Base-by-base conservation (phyloP, 805 yeast species). In the Wickerhamiella musiphila region DNA sequence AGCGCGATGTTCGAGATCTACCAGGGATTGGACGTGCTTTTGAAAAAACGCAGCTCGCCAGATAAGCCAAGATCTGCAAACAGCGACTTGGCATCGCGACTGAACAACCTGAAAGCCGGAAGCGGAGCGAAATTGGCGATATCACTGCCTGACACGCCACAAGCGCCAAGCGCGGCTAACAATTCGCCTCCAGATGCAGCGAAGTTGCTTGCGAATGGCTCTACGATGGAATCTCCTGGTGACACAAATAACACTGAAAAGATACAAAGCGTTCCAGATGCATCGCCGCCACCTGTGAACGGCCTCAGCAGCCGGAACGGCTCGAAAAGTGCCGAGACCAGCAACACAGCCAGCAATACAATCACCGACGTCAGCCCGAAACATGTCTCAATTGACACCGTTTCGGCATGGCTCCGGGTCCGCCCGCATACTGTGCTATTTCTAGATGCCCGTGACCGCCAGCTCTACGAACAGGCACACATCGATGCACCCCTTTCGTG, bases 381-480 rank as follows among this genome's bases (percentile, higher is more conserved):
- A n/a, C n/a, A n/a, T n/a, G n/a, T n/a, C n/a, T n/a, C n/a, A n/a
- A n/a, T n/a, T n/a, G 20, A 18, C 17, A 19, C 30, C 18, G 17
- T 28, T n/a, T 12, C 8, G 12, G 16, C 23, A 16, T 28, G 30
- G 30, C 22, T 28, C 19, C 19, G 20, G 13, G n/a, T 19, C 11
- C 18, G 18, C 19, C 21, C 21, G 14, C 17, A 28, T 18, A 16
- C 8, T 6, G 40, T 76, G 1, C 57, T 84, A n/a, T 38, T 84
- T 8, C 63, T 86, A 5, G 96, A 86, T 49, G 64, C 72, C 26
- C 59, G 95, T 42, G 57, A 73, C 12, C 58, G 73, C 24, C 58
- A 57, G 13, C 73, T 69, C 23, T 83, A 65, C 47, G 66, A 69
- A 29, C 56, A 58, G 26, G 66, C 68, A 29, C 94, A 82, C 51